phyloP scores from a whole-genome alignment of 78 protist species.

The Bodo saltans region DNA sequence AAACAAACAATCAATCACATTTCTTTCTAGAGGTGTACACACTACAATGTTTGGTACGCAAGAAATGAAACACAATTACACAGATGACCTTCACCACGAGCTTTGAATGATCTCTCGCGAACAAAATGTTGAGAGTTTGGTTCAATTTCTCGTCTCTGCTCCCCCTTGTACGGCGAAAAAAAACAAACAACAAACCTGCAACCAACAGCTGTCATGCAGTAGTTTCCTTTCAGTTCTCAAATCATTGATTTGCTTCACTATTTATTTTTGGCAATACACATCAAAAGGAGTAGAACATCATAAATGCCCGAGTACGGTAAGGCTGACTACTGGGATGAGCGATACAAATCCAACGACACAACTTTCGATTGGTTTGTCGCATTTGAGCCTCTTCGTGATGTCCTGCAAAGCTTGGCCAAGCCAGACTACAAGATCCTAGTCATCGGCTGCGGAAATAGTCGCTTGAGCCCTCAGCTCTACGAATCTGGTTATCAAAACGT shows the following conservation, averaged over 20 bases:
- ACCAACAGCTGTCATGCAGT: too few species aligned
- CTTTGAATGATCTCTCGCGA: too few species aligned
- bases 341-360: slow-evolving; percentile 33
- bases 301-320: slow-evolving; percentile 23
- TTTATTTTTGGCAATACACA: neutral
- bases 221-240: neutral
- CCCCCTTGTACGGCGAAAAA: too few species aligned
- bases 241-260: neutral
- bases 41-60: too few species aligned
- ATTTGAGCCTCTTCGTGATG: slow-evolving; percentile 16
- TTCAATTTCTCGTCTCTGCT: too few species aligned
- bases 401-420: neutral
- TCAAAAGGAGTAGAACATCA: neutral
- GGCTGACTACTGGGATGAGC: slow-evolving; percentile 33
- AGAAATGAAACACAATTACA: too few species aligned
- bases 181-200: neutral
- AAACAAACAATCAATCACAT: too few species aligned
- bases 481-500: slow-evolving; percentile 31
- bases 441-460: slow-evolving; percentile 17
- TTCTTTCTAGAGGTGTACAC: too few species aligned
- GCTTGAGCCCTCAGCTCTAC: slow-evolving; percentile 22
- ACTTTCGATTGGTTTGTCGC: slow-evolving; percentile 30
- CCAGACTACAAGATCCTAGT: slow-evolving; percentile 15
- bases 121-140: too few species aligned
- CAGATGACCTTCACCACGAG: too few species aligned